Evolutionary conservation across 257 asterid species (phyloP).

Genomic region (Gardenia jasminoides): DNA sequence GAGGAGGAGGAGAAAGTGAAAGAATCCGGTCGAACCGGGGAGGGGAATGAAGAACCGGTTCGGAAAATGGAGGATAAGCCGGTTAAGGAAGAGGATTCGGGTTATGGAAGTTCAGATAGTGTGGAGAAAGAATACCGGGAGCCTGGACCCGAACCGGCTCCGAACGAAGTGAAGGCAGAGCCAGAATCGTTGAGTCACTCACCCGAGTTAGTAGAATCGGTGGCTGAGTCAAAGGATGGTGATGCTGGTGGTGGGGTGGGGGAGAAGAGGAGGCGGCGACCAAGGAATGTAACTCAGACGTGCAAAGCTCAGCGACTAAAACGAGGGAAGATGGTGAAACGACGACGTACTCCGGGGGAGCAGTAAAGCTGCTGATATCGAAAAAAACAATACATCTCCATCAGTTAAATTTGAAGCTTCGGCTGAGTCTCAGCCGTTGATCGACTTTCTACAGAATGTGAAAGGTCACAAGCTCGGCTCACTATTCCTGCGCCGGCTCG

Average conservation of each 20-base stretch:
- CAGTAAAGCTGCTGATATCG: not conserved
- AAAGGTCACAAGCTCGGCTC: constrained; percentile 57
- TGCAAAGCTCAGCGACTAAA: constrained; percentile 72
- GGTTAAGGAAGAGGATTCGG: constrained; percentile 12
- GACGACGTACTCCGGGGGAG: constrained; percentile 48
- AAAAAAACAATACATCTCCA: not conserved
- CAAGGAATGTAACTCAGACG: constrained; percentile 59
- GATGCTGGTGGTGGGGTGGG: constrained; percentile 25
- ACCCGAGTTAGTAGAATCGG: constrained; percentile 42
- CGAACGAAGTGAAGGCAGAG: constrained; percentile 32
- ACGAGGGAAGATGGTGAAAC: constrained; percentile 51
- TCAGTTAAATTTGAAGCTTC: constrained; percentile 12
- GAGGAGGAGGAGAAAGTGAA: not conserved
- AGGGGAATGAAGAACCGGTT: not conserved
- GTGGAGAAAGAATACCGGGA: constrained; percentile 10
- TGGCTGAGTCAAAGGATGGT: constrained; percentile 58
- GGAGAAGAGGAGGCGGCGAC: constrained; percentile 3
- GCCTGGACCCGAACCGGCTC: constrained; percentile 24
- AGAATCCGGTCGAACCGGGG: not conserved
- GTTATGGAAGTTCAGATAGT: constrained; percentile 17
- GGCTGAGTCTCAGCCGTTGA: constrained; percentile 57
- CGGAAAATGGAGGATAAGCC: not conserved
- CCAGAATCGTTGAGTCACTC: constrained; percentile 39
- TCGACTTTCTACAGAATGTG: constrained; percentile 44
- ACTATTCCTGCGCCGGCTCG: constrained; percentile 61